These are phyloP conservation scores for Penicillium decumbens DNA, from an alignment of 2,329 filamentous ascomycete genomes.

Conservation along the genomic window DNA sequence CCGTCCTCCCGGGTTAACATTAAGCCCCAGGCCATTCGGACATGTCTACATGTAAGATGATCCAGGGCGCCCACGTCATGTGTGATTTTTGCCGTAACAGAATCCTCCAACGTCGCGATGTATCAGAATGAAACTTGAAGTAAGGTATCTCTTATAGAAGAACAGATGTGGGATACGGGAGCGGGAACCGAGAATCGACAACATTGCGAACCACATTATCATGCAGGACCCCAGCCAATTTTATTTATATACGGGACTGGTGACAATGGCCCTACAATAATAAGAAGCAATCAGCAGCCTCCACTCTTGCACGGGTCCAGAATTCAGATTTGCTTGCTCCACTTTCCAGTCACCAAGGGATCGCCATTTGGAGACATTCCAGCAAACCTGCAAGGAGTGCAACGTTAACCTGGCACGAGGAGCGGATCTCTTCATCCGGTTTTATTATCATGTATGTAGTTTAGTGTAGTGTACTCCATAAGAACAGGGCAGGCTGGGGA, in stretches of 20 bases:
- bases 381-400: neutral
- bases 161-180: too few species aligned
- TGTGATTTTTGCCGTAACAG: too few species aligned
- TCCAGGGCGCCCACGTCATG: too few species aligned
- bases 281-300: neutral
- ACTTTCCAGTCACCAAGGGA: neutral
- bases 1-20: too few species aligned
- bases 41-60: too few species aligned
- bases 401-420: neutral
- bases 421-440: neutral
- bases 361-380: neutral
- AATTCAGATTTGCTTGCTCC: neutral
- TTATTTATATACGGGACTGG: neutral
- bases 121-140: too few species aligned
- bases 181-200: too few species aligned
- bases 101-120: too few species aligned
- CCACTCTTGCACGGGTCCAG: neutral
- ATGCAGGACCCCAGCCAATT: neutral
- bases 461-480: too few species aligned
- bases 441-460: neutral
- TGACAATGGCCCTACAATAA: neutral
- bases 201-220: too few species aligned
- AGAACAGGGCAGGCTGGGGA: neutral
- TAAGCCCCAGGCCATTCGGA: too few species aligned
- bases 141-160: too few species aligned